A percentile compares a stretch with the other conserved stretches of the same genome.
phyloP scores from a whole-genome alignment of 108 stramenopile species.

The Chaetoceros tenuissimus region DNA sequence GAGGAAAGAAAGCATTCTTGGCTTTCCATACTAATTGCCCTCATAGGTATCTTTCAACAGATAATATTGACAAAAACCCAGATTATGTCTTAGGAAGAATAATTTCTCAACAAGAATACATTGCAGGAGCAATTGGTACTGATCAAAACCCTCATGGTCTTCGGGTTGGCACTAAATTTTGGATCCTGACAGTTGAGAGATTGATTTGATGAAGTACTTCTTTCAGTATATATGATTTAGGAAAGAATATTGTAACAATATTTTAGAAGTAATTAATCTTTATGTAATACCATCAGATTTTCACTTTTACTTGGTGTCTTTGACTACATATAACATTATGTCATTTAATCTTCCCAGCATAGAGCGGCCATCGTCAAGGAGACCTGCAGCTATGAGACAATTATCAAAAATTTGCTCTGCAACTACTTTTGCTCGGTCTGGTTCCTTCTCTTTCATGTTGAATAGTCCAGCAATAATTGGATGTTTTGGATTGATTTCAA shows the following conservation, averaged over 20 bases:
- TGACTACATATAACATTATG: constrained; percentile 70
- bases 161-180: constrained; percentile 76
- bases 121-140: constrained; percentile 62
- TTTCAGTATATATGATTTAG: no score
- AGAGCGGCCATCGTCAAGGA: constrained; percentile 90
- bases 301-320: constrained; percentile 25
- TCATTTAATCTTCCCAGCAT: constrained; percentile 94
- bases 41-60: constrained; percentile 70
- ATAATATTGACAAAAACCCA: constrained; percentile 58
- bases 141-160: constrained; percentile 75
- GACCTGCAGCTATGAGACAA: constrained; percentile 92
- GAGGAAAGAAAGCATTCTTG: constrained; percentile 64
- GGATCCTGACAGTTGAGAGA: constrained; percentile 78
- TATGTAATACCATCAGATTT: no score
- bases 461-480: constrained; percentile 83
- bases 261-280: no score
- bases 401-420: constrained; percentile 97
- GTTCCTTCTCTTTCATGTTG: constrained; percentile 49
- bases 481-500: constrained; percentile 96
- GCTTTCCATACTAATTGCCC: constrained; percentile 79
- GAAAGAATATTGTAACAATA: no score
- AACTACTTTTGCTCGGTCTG: constrained; percentile 61
- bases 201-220: no score
- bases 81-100: constrained; percentile 78
- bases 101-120: constrained; percentile 62